Evolutionary conservation across 352 stramenopile species (phyloP).

Genomic region (Globisporangium canariense): DNA sequence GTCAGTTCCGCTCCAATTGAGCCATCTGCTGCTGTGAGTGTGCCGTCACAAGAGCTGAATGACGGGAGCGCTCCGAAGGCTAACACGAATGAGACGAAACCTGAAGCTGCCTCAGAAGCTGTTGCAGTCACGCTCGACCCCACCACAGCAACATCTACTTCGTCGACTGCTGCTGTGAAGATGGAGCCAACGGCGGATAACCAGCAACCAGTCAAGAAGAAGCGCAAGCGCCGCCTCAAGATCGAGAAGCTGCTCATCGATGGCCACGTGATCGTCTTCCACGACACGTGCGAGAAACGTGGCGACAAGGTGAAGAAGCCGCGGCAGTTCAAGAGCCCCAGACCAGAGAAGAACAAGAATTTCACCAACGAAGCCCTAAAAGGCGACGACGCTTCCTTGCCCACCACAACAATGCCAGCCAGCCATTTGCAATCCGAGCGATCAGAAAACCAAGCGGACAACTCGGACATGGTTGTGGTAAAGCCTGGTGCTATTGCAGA

Average conservation of each 20-base stretch:
- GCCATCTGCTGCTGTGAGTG: background rate
- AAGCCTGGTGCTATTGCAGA: background rate
- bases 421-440: background rate
- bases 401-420: background rate
- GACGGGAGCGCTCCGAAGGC: background rate
- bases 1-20: background rate
- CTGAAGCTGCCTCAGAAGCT: too few relatives aligned
- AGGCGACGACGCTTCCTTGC: background rate
- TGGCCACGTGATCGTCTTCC: conserved; percentile 40
- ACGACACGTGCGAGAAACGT: conserved; percentile 60
- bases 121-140: too few relatives aligned
- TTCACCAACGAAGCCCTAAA: background rate
- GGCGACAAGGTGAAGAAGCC: conserved; percentile 57
- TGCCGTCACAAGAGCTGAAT: background rate
- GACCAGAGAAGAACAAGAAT: too few relatives aligned
- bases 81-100: background rate
- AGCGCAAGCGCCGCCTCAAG: conserved; percentile 42
- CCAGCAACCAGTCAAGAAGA: conserved; percentile 16
- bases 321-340: conserved; percentile 12
- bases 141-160: background rate
- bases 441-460: background rate
- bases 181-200: conserved; percentile 1
- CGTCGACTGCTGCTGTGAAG: background rate
- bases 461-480: background rate
- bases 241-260: conserved; percentile 48